phyloP scores from a whole-genome alignment of 2,329 filamentous ascomycete species.

The Alternaria viburni region DNA sequence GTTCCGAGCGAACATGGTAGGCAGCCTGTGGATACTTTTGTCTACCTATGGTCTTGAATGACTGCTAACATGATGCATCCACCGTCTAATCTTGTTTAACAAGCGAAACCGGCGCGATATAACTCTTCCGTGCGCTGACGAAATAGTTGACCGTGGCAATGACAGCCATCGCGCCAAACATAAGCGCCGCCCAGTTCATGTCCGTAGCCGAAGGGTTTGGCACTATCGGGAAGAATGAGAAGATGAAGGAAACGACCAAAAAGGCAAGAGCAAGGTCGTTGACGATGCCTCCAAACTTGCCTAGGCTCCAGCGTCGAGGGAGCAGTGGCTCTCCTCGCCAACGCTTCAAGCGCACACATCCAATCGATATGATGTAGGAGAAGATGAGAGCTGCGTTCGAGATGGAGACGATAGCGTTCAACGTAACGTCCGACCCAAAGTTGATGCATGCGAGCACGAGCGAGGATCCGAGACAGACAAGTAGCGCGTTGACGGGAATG shows the following conservation, averaged over 20 bases:
- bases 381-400: constrained; percentile 37
- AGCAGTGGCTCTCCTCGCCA: constrained; percentile 29
- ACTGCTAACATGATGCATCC: not conserved
- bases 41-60: not conserved
- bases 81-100: constrained; percentile 15
- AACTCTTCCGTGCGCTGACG: constrained; percentile 17
- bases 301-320: constrained; percentile 46
- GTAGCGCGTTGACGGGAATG: constrained; percentile 35
- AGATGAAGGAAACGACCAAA: constrained; percentile 42
- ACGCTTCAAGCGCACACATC: constrained; percentile 38
- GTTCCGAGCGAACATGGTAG: too few relatives aligned
- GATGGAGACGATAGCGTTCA: constrained; percentile 50
- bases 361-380: constrained; percentile 42
- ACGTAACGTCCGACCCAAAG: constrained; percentile 49
- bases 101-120: constrained; percentile 18
- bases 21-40: not conserved
- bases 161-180: constrained; percentile 45
- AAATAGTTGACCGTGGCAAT: constrained; percentile 22
- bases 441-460: constrained; percentile 52
- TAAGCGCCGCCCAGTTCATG: constrained; percentile 56
- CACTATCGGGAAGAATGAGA: constrained; percentile 52
- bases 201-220: constrained; percentile 26
- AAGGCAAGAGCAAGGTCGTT: constrained; percentile 48
- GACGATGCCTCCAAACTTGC: constrained; percentile 44
- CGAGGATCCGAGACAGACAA: constrained; percentile 42